These are phyloP conservation scores for Stagonosporopsis chrysanthemi DNA, from an alignment of 2,329 filamentous ascomycete genomes.

Conservation along the genomic window DNA sequence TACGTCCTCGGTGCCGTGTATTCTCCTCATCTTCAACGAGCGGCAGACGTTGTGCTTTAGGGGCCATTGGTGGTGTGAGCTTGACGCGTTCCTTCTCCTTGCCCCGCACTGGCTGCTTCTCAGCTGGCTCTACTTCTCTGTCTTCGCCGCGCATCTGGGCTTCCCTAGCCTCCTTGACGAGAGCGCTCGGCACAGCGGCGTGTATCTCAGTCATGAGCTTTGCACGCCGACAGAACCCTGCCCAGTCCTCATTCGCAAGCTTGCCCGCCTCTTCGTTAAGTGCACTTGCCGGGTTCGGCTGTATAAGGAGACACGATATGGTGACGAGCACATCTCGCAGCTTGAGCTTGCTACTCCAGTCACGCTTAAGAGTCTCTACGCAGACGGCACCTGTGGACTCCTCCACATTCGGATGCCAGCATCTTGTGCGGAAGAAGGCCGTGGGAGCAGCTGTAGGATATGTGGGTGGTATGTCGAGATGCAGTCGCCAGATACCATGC, in stretches of 20 bases:
- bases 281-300: conserved; percentile 70
- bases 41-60: conserved; percentile 30
- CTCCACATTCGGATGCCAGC: conserved; percentile 72
- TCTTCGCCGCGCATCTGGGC: conserved; percentile 65
- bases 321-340: conserved; percentile 65
- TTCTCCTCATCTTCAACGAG: conserved; percentile 47
- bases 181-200: conserved; percentile 59
- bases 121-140: conserved; percentile 32
- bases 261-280: conserved; percentile 68
- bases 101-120: conserved; percentile 27
- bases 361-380: conserved; percentile 69
- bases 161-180: conserved; percentile 57
- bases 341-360: conserved; percentile 66
- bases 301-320: conserved; percentile 68
- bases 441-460: conserved; percentile 63
- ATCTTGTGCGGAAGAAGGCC: conserved; percentile 66
- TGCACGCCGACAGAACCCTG: conserved; percentile 63
- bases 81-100: conserved; percentile 36
- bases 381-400: conserved; percentile 68
- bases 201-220: conserved; percentile 69
- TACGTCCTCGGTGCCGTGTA: conserved; percentile 27
- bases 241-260: conserved; percentile 64
- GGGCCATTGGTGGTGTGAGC: conserved; percentile 21
- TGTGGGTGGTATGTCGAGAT: conserved; percentile 66
- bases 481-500: conserved; percentile 65